phyloP scores from a whole-genome alignment of 169 alveolate genomes.

The Plasmodium gaboni region DNA sequence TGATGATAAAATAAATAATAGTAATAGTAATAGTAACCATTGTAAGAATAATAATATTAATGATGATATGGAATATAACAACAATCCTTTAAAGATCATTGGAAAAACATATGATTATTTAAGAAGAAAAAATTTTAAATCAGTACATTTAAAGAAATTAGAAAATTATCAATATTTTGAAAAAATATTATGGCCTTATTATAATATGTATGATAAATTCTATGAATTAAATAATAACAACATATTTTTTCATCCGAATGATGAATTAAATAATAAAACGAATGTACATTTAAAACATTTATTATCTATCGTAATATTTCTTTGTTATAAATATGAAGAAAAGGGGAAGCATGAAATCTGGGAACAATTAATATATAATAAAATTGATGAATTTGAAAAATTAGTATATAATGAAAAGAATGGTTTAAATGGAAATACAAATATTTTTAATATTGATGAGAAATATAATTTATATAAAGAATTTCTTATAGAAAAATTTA shows the following conservation, averaged over 20 bases:
- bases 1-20: conserved; percentile 5
- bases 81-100: conserved; percentile 10
- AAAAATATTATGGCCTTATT: conserved; percentile 56
- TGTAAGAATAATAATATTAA: too few relatives aligned
- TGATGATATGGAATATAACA: too few relatives aligned
- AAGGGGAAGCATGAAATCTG: conserved; percentile 73
- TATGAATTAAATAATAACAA: conserved; percentile 27
- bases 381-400: conserved; percentile 73
- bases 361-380: conserved; percentile 68
- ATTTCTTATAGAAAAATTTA: conserved; percentile 57
- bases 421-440: conserved; percentile 1
- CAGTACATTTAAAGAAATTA: conserved; percentile 46
- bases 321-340: conserved; percentile 76
- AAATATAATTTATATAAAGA: conserved; percentile 50
- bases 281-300: conserved; percentile 51
- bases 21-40: background rate
- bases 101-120: conserved; percentile 69
- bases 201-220: conserved; percentile 47
- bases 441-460: conserved; percentile 23
- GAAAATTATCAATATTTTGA: conserved; percentile 75
- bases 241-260: conserved; percentile 28
- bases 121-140: conserved; percentile 45
- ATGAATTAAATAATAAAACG: background rate
- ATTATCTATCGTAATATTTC: conserved; percentile 52
- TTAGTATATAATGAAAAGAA: conserved; percentile 45